These are phyloP conservation scores for Monosporascus sp. DNA, from an alignment of 2,329 filamentous ascomycete genomes.

Conservation along the genomic window DNA sequence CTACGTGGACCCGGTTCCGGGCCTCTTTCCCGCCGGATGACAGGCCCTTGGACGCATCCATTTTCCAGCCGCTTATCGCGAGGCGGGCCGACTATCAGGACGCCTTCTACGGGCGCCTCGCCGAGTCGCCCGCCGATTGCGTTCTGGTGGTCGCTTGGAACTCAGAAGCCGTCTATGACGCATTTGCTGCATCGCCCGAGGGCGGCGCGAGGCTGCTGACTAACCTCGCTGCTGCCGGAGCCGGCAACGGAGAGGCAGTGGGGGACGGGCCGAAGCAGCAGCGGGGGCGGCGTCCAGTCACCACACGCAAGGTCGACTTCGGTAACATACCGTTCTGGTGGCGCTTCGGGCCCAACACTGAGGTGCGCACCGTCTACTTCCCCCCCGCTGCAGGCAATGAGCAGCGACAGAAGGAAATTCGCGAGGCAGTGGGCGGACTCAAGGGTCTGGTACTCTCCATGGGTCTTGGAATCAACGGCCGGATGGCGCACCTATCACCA, in stretches of 20 bases:
- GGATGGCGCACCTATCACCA: slow-evolving; percentile 4
- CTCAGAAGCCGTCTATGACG: slow-evolving; percentile 1
- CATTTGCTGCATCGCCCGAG: slow-evolving; percentile 2
- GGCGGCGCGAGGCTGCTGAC: not conserved
- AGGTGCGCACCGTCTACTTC: slow-evolving; percentile 9
- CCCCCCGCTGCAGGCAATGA: not conserved
- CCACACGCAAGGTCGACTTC: slow-evolving; percentile 6
- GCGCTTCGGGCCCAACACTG: slow-evolving; percentile 5
- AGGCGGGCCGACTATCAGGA: not conserved
- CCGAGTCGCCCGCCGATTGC: slow-evolving; percentile 2
- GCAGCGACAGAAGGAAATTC: not conserved
- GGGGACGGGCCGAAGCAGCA: not conserved
- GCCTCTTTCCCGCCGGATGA: not conserved
- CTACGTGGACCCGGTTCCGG: slow-evolving; percentile 7
- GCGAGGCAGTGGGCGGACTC: slow-evolving; percentile 2
- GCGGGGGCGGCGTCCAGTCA: not conserved
- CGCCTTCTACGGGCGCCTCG: slow-evolving; percentile 3
- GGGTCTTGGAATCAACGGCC: slow-evolving; percentile 5
- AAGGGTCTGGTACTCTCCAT: slow-evolving; percentile 4
- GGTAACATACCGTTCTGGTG: slow-evolving; percentile 7
- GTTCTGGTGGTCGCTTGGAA: slow-evolving; percentile 6
- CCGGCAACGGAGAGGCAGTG: not conserved
- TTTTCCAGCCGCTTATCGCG: slow-evolving; percentile 2
- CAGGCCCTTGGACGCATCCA: not conserved
- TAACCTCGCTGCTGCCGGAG: not conserved